phyloP scores from a whole-genome alignment of 352 stramenopile species.

The Globisporangium paddicum region DNA sequence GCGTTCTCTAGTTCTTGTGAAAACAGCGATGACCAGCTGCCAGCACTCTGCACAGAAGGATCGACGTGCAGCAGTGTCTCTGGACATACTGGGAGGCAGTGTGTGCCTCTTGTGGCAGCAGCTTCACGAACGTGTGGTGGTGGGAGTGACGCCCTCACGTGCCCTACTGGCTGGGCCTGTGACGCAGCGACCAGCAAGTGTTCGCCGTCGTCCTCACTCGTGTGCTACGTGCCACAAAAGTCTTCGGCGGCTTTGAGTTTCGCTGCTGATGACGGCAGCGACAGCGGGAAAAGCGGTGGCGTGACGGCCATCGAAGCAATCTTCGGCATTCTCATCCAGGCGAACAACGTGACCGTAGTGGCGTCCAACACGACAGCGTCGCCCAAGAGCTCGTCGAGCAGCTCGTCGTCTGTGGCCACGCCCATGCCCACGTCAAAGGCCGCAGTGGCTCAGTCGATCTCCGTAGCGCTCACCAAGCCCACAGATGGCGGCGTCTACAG shows the following conservation, averaged over 20 bases:
- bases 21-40: not conserved
- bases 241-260: constrained; percentile 16
- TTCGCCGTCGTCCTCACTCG: constrained; percentile 20
- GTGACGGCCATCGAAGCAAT: constrained; percentile 28
- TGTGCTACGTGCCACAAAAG: constrained; percentile 29
- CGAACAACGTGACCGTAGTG: constrained; percentile 4
- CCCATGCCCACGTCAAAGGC: not conserved
- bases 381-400: not conserved
- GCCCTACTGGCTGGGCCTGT: constrained; percentile 31
- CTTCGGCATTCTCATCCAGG: constrained; percentile 32
- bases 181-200: constrained; percentile 16
- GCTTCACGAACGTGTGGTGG: constrained; percentile 3
- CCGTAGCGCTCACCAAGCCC: constrained; percentile 35
- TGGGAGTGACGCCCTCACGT: constrained; percentile 7
- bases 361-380: not conserved
- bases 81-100: constrained; percentile 10
- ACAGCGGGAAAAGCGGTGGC: not conserved
- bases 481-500: constrained; percentile 36
- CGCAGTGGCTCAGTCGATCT: constrained; percentile 8
- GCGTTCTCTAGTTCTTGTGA: constrained; percentile 25
- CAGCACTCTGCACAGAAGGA: constrained; percentile 27
- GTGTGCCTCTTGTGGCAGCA: constrained; percentile 12
- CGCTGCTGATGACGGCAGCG: constrained; percentile 17
- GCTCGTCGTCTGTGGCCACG: not conserved
- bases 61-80: constrained; percentile 20